Evolutionary conservation across 2,329 filamentous ascomycete genomes (phyloP).

Genomic region (Xylogone sp.): DNA sequence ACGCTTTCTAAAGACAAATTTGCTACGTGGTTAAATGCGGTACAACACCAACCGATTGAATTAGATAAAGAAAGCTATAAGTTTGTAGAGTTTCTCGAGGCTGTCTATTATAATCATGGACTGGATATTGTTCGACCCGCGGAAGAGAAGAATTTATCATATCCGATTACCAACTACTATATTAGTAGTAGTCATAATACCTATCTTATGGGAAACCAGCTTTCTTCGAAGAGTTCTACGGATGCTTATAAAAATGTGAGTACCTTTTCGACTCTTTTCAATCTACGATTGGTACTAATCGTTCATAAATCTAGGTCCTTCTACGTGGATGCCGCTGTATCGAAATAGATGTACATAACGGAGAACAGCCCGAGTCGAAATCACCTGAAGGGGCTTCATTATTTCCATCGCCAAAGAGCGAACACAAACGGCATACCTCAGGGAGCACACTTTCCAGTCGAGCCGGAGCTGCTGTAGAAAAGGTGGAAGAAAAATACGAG

Average conservation of each 20-base stretch:
- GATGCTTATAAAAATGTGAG: constrained; percentile 74
- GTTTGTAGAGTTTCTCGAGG: constrained; percentile 27
- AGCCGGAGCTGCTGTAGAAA: constrained; percentile 24
- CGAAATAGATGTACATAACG: constrained; percentile 94
- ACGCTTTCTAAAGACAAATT: constrained; percentile 38
- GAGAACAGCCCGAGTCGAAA: constrained; percentile 39
- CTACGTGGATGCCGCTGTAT: constrained; percentile 80
- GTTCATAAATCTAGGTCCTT: constrained; percentile 51
- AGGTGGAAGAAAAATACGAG: constrained; percentile 22
- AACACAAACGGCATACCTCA: constrained; percentile 36
- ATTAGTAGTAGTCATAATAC: constrained; percentile 96
- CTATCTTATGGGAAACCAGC: constrained; percentile 83
- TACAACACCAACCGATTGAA: constrained; percentile 35
- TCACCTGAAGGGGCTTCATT: constrained; percentile 9
- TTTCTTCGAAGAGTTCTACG: constrained; percentile 71
- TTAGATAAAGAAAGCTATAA: constrained; percentile 24
- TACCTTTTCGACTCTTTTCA: neutral
- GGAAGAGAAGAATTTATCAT: constrained; percentile 24
- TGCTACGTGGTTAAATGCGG: constrained; percentile 42
- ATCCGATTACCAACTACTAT: constrained; percentile 66
- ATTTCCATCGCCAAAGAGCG: constrained; percentile 29
- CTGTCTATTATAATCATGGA: constrained; percentile 22
- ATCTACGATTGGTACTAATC: constrained; percentile 1
- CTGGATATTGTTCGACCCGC: constrained; percentile 21
- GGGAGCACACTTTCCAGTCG: constrained; percentile 28